Evolutionary conservation across 2,329 filamentous ascomycete genomes (phyloP), one percentile per base, ranked within the genome.

Genomic region (Fusarium hainanense): DNA sequence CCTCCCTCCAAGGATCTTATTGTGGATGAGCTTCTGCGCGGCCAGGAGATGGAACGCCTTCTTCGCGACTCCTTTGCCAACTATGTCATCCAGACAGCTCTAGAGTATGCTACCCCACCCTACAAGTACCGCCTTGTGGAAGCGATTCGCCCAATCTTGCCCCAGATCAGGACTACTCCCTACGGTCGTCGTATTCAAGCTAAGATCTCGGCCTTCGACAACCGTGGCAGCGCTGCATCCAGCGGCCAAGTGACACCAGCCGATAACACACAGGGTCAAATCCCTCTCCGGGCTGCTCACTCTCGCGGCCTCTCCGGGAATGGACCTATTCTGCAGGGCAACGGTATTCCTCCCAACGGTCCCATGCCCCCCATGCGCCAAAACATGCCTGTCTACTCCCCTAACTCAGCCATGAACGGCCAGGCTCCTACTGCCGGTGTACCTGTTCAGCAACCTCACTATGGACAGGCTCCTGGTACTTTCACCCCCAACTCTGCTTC

Each of bases 61-160:
- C 88, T 99, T 63, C 92, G 93, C 43, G 96, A 99, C 80, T 93
- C 92, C 0, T 99, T 93, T 77, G 96, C 93, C 79, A 99, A 99
- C 82, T 99, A 99, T 76, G 96, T 99, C 70, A 93, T 99, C 41
- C 96, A 99, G 85, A 99, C 96, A 41, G 94, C 96, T 28, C 87
- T 97, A 72, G 94, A 97, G 75, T 94, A 93, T 76, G 89, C 92
- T 14, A 93, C 94, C 57, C 85, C 88, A 9, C 85, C 89, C 30
- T 90, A 89, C 78, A 94, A 95, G 81, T 83, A 86, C 62, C 88
- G 89, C 48, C 86, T 99, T 44, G 90, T 97, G 47, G 94, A 98
- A 66, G 86, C 88, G 37, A 94, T 98, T 74, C 93, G 94, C 41
- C 93, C 94, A 1, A 90, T 97, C 66, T 84, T 98, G 41, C 92